Evolutionary conservation across 2,329 filamentous ascomycete genomes (phyloP).

Genomic region (Clonostachys rosea): DNA sequence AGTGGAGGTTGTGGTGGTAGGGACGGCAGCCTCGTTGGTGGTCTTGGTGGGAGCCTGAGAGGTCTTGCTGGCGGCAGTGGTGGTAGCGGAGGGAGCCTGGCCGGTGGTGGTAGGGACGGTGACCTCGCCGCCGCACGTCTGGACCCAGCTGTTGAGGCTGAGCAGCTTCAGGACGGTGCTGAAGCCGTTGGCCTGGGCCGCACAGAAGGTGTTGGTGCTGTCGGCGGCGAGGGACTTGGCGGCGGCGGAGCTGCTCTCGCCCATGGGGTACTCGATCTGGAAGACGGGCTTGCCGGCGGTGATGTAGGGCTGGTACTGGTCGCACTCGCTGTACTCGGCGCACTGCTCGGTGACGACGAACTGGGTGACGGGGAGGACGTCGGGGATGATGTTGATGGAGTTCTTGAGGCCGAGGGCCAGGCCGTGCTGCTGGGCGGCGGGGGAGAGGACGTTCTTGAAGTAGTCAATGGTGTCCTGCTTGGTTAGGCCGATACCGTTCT

Average conservation of each 20-base stretch:
- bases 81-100: no score
- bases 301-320: slow-evolving; percentile 19
- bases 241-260: slow-evolving; percentile 21
- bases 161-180: no score
- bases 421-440: slow-evolving; percentile 11
- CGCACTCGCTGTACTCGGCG: slow-evolving; percentile 18
- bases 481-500: slow-evolving; percentile 19
- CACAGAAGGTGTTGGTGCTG: no score
- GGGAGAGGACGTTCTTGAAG: slow-evolving; percentile 18
- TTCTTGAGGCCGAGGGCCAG: slow-evolving; percentile 27
- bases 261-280: slow-evolving; percentile 24
- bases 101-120: no score
- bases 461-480: slow-evolving; percentile 19
- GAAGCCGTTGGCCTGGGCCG: slow-evolving; percentile 11
- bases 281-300: slow-evolving; percentile 21
- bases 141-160: no score
- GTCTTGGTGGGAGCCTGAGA: no score
- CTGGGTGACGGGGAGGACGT: slow-evolving; percentile 17
- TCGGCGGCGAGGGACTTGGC: no score
- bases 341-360: slow-evolving; percentile 30
- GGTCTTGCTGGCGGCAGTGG: no score
- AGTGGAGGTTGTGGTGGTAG: no score
- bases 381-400: slow-evolving; percentile 15
- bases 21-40: no score
- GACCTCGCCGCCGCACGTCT: no score